These are phyloP conservation scores for Leccinum laetum DNA, from an alignment of 1,284 basidiomycete genomes.

Conservation along the genomic window DNA sequence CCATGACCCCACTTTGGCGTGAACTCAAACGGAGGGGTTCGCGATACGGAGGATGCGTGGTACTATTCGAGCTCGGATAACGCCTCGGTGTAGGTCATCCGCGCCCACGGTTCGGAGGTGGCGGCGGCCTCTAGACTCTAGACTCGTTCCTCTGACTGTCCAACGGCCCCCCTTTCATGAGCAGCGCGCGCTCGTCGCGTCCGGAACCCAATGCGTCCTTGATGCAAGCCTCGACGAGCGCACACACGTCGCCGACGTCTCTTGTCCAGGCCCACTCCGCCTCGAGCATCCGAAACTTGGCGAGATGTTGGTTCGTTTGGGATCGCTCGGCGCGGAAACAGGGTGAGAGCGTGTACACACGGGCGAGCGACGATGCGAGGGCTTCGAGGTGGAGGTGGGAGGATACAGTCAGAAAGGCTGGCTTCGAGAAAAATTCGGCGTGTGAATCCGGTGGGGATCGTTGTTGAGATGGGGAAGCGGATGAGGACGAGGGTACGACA, in stretches of 20 bases:
- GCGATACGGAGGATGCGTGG: conserved; percentile 26
- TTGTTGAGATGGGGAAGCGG: conserved; percentile 6
- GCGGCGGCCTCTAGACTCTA: conserved; percentile 37
- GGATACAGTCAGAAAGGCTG: conserved; percentile 92
- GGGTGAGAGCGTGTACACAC: conserved; percentile 91
- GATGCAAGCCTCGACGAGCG: conserved; percentile 69
- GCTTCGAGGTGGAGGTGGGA: conserved; percentile 97
- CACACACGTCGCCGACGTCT: conserved; percentile 60
- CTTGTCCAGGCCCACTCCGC: conserved; percentile 78
- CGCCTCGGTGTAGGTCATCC: conserved; percentile 83
- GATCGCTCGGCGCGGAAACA: conserved; percentile 93
- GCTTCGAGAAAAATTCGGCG: conserved; percentile 66
- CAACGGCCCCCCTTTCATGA: conserved; percentile 38
- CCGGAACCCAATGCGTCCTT: conserved; percentile 44
- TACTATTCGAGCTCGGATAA: conserved; percentile 55
- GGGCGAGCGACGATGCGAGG: conserved; percentile 72
- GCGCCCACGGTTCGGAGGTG: conserved; percentile 51
- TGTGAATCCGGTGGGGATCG: conserved; percentile 13
- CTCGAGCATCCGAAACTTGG: conserved; percentile 99
- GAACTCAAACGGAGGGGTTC: conserved; percentile 48
- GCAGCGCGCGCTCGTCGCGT: conserved; percentile 32
- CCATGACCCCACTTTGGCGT: conserved; percentile 69
- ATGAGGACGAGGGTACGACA: conserved; percentile 42
- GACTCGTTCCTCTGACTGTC: conserved; percentile 18
- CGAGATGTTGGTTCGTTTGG: conserved; percentile 88